Percentiles rank a stretch among this genome's conserved stretches.
Evolutionary conservation across 768 basidiomycete genomes (phyloP).

Genomic region (Trametes villosa): DNA sequence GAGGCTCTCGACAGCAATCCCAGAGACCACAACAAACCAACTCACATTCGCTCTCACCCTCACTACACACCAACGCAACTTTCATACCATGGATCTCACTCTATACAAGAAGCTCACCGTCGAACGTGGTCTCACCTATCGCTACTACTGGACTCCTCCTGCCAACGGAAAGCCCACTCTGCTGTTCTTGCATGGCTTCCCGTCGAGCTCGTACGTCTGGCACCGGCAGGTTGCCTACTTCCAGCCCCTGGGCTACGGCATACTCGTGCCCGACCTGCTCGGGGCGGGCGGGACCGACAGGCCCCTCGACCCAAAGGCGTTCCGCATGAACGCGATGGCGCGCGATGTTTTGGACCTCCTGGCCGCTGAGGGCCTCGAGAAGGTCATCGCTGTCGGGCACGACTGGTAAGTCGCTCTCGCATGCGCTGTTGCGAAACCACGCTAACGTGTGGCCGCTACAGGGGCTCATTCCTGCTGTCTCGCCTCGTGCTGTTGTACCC

Average conservation of each 20-base stretch:
- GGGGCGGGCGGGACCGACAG: slow-evolving; percentile 52
- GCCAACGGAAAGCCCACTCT: slow-evolving; percentile 40
- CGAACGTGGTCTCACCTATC: slow-evolving; percentile 40
- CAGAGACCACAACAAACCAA: no score
- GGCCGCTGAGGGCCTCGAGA: slow-evolving; percentile 34
- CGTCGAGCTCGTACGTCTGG: slow-evolving; percentile 47
- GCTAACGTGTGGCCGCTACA: no score
- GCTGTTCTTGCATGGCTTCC: slow-evolving; percentile 50
- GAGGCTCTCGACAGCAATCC: no score
- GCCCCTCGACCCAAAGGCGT: slow-evolving; percentile 37
- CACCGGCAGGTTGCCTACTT: slow-evolving; percentile 44
- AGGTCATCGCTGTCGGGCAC: slow-evolving; percentile 40
- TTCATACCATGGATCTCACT: slow-evolving; percentile 28
- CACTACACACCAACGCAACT: background rate
- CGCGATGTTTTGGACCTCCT: slow-evolving; percentile 42
- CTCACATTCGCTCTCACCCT: no score
- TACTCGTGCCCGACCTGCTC: slow-evolving; percentile 52
- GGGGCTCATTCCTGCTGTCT: background rate
- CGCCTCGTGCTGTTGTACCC: background rate
- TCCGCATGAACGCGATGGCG: slow-evolving; percentile 29
- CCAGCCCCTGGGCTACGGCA: slow-evolving; percentile 43
- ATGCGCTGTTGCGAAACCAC: no score
- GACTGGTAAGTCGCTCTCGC: slow-evolving; percentile 38
- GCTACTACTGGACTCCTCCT: slow-evolving; percentile 38
- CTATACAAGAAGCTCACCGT: slow-evolving; percentile 38